These are phyloP conservation scores for Diospyros kaki DNA, from an alignment of 148 eudicot species.

Conservation along the genomic window DNA sequence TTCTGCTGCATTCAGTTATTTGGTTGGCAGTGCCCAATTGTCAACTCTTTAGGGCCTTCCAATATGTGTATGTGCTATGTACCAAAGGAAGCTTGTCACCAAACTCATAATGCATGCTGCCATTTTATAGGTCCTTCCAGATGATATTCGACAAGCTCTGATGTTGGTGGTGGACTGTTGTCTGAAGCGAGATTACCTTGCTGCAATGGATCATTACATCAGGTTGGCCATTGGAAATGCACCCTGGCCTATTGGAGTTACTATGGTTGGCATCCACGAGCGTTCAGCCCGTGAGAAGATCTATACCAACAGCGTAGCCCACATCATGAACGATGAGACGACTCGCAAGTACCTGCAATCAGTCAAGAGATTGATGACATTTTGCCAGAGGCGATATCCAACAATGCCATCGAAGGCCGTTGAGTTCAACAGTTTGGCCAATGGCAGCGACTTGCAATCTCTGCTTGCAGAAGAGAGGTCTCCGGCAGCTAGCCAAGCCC, in stretches of 20 bases:
- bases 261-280: slow-evolving; percentile 99
- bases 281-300: slow-evolving; percentile 99
- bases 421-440: slow-evolving; percentile 95
- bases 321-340: slow-evolving; percentile 95
- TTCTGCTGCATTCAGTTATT: background rate
- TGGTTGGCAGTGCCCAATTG: background rate
- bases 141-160: slow-evolving; percentile 72
- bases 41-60: too few species aligned
- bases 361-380: slow-evolving; percentile 84
- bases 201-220: slow-evolving; percentile 95
- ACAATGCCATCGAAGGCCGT: slow-evolving; percentile 92
- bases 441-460: slow-evolving; percentile 88
- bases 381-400: slow-evolving; percentile 87
- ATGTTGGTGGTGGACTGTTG: slow-evolving; percentile 73
- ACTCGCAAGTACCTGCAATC: slow-evolving; percentile 96
- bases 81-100: background rate
- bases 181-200: slow-evolving; percentile 76
- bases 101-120: background rate
- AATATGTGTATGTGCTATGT: background rate
- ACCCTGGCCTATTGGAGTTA: slow-evolving; percentile 99
- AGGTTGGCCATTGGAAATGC: slow-evolving; percentile 95
- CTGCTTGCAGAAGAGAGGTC: slow-evolving; percentile 62
- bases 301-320: slow-evolving; percentile 95
- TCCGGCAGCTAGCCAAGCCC: slow-evolving; percentile 25
- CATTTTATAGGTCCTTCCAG: slow-evolving; percentile 58